Base-by-base conservation (phyloP, 352 stramenopile species). In the Globisporangium iwayamae region DNA sequence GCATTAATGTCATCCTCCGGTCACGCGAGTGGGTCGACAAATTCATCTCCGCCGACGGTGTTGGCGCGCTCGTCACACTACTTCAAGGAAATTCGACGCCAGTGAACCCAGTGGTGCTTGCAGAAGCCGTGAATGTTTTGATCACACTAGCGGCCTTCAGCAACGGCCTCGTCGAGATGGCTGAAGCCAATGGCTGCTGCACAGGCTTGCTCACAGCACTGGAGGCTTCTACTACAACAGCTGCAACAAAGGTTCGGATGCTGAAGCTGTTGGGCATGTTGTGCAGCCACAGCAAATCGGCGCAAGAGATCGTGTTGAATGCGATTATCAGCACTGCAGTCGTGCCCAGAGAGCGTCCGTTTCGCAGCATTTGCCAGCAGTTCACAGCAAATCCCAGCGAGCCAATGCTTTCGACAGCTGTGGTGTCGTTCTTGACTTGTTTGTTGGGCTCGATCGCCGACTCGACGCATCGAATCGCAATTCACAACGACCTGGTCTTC, bases 1-100 rank as follows among this genome's bases (percentile, higher is more conserved):
- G 81, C 4, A 80, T 92, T 65, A 90, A 89, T 55, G 67, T 86
- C 4, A 52, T 90, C 20, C 68, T 90, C 0, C 68, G 75, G 65
- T 52, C 75, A 22, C 72, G 81, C 16, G 63, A 73, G 0, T 92
- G 83, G 83, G 62, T 81, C 6, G 70, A 83, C 2, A 81, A 76
- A 48, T 89, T 90, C 50, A 47, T 90, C 6, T 56, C 62, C 6
- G 72, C 73, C 25, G 63, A 77, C 2, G 83, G 83, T 25, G 55
- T 90, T 0, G 45, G 73, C 51, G 69, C 79, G 0, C 56, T 90
- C 5, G 32, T 84, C 5, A 36, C 59, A 2, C 61, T 82, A n/a
- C 67, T 90, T 4, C 63, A 78, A 57, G 64, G 60, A 2, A 38
- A 14, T 7, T 22, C 30, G 18, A 30, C 53, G 30, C 13, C 61